Conservation (phyloP, 2,329 filamentous ascomycete genomes). For the Colletotrichum sp. region DNA sequence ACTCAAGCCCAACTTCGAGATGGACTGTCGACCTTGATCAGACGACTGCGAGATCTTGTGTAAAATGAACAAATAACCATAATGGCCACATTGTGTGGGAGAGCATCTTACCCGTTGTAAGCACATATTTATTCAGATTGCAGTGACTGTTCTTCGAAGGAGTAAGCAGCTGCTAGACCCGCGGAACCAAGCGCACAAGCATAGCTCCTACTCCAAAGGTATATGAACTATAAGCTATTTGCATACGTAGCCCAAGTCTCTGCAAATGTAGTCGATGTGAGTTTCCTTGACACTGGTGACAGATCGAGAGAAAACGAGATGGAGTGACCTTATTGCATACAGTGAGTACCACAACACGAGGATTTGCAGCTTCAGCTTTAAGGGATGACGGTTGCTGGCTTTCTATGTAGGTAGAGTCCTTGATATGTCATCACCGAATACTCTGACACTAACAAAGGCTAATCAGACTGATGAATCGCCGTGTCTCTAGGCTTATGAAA, state of each 20-base stretch:
- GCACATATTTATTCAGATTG: fast-evolving
- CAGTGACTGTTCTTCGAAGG: background rate
- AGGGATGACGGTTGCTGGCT: background rate
- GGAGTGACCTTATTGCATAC: too few species aligned
- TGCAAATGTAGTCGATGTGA: background rate
- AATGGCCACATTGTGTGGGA: fast-evolving
- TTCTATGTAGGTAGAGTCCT: fast-evolving
- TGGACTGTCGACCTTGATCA: background rate
- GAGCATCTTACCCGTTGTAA: fast-evolving
- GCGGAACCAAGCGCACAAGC: background rate
- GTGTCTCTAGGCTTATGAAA: too few species aligned
- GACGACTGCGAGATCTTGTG: background rate
- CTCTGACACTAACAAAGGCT: fast-evolving
- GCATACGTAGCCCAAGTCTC: background rate
- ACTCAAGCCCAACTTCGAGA: background rate
- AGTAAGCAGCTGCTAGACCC: background rate
- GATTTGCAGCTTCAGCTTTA: background rate
- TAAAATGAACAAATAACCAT: background rate
- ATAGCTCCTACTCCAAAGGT: background rate
- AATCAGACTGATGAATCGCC: fast-evolving
- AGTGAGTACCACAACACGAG: too few species aligned
- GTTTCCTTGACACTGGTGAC: too few species aligned
- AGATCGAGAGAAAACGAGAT: too few species aligned
- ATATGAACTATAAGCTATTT: fast-evolving
- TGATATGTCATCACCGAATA: background rate